Base-by-base conservation (phyloP, 2,329 filamentous ascomycete species). In the Aureobasidium sp. region DNA sequence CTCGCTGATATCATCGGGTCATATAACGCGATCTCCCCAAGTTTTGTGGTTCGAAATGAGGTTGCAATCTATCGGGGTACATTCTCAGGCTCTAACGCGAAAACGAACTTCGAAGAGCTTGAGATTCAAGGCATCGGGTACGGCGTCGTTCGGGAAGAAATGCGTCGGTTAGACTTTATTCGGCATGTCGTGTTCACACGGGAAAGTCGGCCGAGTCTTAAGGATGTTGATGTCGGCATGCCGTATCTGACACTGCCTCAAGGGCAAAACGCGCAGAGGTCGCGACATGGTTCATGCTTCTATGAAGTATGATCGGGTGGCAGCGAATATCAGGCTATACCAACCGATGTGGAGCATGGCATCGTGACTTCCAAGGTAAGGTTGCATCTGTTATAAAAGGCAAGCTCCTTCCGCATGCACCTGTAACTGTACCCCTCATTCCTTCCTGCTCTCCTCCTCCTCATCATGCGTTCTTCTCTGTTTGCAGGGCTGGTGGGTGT, bases 361-460 rank as follows among this genome's bases (percentile, higher is more conserved):
- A n/a, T 7, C n/a, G 6, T 26, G 32, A 39, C 20, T 8, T 15
- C 4, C 15, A 41, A 32, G 29, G 34, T 52, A 17, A 13, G 36
- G 7, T 41, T n/a, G 17, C 8, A 24, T 12, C 34, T 12, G 17
- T 2, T 36, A 57, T 44, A 57, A 57, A 46, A 13, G 27, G 39
- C 12, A 36, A 17, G 27, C n/a, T 24, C 41, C 12, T 36, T 5
- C 53, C 36, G 2, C 37, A 20, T 43, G 48, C 29, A 26, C 12
- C 3, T 29, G 37, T 12, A 55, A 32, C 17, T 55, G 53, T 57
- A 57, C 53, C 53, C 53, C 53, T 59, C 55, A 47, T 46, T 20
- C 24, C 34, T 27, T 20, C 36, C 32, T n/a, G 2, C 48, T 26
- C 13, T 15, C 26, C 13, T 27, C 24, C 32, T 24, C n/a, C 15